These are phyloP conservation scores for Yamadazyma olivae DNA, from an alignment of 805 yeast genomes.

Conservation along the genomic window DNA sequence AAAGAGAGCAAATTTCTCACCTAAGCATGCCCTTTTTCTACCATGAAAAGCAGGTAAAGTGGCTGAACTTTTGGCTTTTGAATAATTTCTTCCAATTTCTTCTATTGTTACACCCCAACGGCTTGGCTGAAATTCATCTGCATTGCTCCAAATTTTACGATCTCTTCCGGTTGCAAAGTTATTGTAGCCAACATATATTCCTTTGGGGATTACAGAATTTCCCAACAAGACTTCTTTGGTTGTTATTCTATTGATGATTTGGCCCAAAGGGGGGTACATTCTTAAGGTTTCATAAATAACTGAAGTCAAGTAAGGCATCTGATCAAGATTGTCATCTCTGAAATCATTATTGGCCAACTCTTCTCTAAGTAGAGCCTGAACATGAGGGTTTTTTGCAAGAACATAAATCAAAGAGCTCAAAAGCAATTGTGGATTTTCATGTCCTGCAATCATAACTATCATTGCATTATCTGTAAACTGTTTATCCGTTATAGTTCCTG, in stretches of 20 bases:
- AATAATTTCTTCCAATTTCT: conserved; percentile 39
- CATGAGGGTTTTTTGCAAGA: conserved; percentile 38
- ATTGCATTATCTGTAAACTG: conserved; percentile 55
- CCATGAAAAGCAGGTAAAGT: conserved; percentile 57
- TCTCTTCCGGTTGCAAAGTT: conserved; percentile 51
- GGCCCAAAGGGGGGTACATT: conserved; percentile 55
- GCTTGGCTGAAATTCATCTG: conserved; percentile 43
- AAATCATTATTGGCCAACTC: conserved; percentile 5
- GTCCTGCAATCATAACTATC: conserved; percentile 59
- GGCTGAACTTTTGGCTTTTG: conserved; percentile 41
- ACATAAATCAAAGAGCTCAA: conserved; percentile 46
- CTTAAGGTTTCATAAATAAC: conserved; percentile 48
- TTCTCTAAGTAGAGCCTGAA: conserved; percentile 30
- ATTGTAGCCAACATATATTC: conserved; percentile 53
- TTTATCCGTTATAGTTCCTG: conserved; percentile 35
- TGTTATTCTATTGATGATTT: conserved; percentile 50
- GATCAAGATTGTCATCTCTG: conserved; percentile 1
- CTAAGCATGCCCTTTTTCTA: conserved; percentile 56
- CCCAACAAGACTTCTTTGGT: conserved; percentile 38
- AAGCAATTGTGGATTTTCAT: conserved; percentile 58
- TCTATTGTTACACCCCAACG: conserved; percentile 49
- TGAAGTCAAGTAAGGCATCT: conserved; percentile 25
- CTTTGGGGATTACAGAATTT: conserved; percentile 45
- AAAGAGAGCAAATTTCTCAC: conserved; percentile 53
- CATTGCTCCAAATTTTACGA: conserved; percentile 37